Evolutionary conservation across 169 alveolate genomes (phyloP).

Genomic region (Plasmodium knowlesi): DNA sequence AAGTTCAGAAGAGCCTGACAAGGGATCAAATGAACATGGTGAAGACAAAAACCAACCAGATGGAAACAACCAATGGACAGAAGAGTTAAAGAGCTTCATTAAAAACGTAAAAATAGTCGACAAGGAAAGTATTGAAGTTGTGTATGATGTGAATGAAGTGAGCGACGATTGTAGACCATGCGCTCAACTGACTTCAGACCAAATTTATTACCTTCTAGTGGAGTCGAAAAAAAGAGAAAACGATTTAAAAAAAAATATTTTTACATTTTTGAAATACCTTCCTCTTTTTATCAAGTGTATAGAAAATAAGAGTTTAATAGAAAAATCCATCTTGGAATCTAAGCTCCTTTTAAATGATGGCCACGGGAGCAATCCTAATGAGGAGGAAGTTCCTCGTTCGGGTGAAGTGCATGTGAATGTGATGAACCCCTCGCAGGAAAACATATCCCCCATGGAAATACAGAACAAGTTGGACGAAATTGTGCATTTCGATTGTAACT

Average conservation of each 20-base stretch:
- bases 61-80: neutral
- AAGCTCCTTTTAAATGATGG: neutral
- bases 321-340: constrained; percentile 33
- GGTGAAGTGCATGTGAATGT: neutral
- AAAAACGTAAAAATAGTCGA: constrained; percentile 36
- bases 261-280: constrained; percentile 53
- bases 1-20: neutral
- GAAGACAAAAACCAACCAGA: neutral
- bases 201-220: constrained; percentile 58
- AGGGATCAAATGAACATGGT: neutral
- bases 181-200: constrained; percentile 57
- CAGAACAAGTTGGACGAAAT: constrained; percentile 46
- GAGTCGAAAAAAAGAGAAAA: constrained; percentile 72
- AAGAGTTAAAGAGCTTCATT: constrained; percentile 48
- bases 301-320: constrained; percentile 64
- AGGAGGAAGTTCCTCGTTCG: neutral
- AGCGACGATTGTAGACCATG: constrained; percentile 42
- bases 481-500: constrained; percentile 41
- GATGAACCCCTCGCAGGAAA: neutral
- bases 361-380: neutral
- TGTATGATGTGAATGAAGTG: constrained; percentile 17
- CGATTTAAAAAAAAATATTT: constrained; percentile 59
- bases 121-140: constrained; percentile 39
- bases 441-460: constrained; percentile 24
- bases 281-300: constrained; percentile 55